Base-by-base conservation (phyloP, 345 rosid species). In the Abelmoschus esculentus region DNA sequence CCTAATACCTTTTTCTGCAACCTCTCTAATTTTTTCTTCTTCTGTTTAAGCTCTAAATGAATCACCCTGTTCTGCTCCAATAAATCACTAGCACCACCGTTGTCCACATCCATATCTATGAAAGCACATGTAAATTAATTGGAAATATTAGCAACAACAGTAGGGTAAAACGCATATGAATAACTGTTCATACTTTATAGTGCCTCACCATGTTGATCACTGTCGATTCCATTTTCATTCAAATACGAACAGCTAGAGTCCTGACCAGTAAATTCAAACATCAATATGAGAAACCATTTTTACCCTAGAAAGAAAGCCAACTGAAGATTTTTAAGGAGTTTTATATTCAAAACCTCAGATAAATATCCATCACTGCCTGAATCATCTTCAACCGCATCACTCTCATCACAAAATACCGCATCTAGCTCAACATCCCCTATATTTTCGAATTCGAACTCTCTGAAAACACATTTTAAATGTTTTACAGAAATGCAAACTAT, bases 331-430 rank as follows among this genome's bases (percentile, higher is more conserved):
- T 66, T 14, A 17, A 70, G 54, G 44, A 7, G 38, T 53, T 22
- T 73, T 40, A 74, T 50, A 76, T 40, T 38, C 65, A 67, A 71
- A 77, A 87, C 99, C 97, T 91, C 96, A 18, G 85, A 80, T 73
- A 93, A 80, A 80, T 83, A 91, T 76, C 91, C 96, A 73, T 93
- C 96, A 79, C 89, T 93, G 60, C 84, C 90, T 3, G 92, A 89
- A 76, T 89, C 90, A 83, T 82, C 85, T 68, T 15, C 82, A 7
- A 67, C 77, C 61, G 31, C 73, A 75, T 78, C 87, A 54, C 71
- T 70, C 55, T 72, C 83, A 69, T 83, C 89, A 61, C 78, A 67
- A n/a, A 89, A 85, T 44, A 89, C 73, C 4, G 75, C 82, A 53
- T 88, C 90, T 47, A 89, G 83, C 17, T 84, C 64, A 57, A 72